Base-by-base conservation (phyloP, 2,329 filamentous ascomycete species). In the Aspergillus fumigatiaffinis region DNA sequence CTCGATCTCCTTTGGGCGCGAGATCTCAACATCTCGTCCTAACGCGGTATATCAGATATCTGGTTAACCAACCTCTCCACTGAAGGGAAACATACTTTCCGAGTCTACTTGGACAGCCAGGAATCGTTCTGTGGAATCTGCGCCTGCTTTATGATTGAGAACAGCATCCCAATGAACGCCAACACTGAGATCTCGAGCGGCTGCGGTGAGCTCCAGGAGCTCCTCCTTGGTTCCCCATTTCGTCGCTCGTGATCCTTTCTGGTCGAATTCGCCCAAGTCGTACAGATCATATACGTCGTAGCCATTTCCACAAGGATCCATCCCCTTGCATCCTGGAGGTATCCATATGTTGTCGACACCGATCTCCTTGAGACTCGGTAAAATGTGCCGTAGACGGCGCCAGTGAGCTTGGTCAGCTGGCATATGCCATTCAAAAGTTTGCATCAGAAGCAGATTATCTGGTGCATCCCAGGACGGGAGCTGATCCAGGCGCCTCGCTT, bases 371-470 rank as follows among this genome's bases (percentile, higher is more conserved):
- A 89, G 76, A 2, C 76, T 73, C 0, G 83, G 80, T 1, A 88
- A 66, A 6, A 78, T 77, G 20, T 76, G 73, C 14, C 74, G 72
- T 1, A 89, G 79, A 8, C 86, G 82, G 38, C 77, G 73, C 82
- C 84, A 90, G 71, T 90, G 87, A 50, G 78, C 73, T 53, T 81
- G 72, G 61, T 87, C 82, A 47, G 81, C 80, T 2, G 86, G 85
- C 4, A 85, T 79, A 67, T 90, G 86, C 88, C 88, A 91, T 75
- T 91, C 88, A 68, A 89, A 90, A 12, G 79, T 84, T 71, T 90
- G 87, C 63, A 90, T 81, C 74, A 90, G 83, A 52, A 84, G 82
- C 17, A 57, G 49, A 50, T 75, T 75, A 48, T 74, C 69, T 9
- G 68, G 63, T 4, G 66, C 63, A 50, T 64, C 59, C 71, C 71